Percentiles rank a stretch among this genome's conserved stretches.
Conservation (phyloP, 2,329 filamentous ascomycete genomes). For the Colletotrichum sp. region DNA sequence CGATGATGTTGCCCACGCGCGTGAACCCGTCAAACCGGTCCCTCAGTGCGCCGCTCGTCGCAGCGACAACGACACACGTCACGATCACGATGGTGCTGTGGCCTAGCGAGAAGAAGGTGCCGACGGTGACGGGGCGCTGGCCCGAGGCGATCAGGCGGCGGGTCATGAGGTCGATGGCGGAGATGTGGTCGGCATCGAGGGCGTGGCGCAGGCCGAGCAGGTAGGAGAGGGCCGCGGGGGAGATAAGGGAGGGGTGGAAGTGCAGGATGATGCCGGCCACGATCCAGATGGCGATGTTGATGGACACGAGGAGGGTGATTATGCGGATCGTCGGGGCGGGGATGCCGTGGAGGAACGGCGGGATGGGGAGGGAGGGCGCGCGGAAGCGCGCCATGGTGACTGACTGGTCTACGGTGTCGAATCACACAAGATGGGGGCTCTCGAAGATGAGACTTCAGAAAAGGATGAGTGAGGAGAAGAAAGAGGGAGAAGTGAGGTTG, state of each 20-base stretch:
- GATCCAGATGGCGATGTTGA: conserved; percentile 63
- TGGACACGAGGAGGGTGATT: conserved; percentile 52
- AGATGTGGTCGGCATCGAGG: conserved; percentile 91
- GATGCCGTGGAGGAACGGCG: conserved; percentile 29
- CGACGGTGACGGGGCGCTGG: conserved; percentile 87
- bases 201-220: conserved; percentile 90
- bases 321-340: conserved; percentile 45
- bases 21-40: conserved; percentile 82
- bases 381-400: conserved; percentile 17
- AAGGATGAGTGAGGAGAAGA: not conserved
- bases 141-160: conserved; percentile 84
- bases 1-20: conserved; percentile 84
- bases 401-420: not conserved
- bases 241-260: conserved; percentile 67
- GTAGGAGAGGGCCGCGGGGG: conserved; percentile 84
- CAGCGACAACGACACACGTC: conserved; percentile 90
- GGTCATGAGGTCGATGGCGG: conserved; percentile 94
- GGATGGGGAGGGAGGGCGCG: conserved; percentile 26
- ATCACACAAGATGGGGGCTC: not conserved
- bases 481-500: not conserved
- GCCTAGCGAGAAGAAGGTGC: conserved; percentile 91
- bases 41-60: conserved; percentile 83
- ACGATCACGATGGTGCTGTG: conserved; percentile 93
- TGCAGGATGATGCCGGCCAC: conserved; percentile 56
- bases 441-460: not conserved